Base-by-base conservation (phyloP, 768 basidiomycete species). In the Hortiboletus campestris region DNA sequence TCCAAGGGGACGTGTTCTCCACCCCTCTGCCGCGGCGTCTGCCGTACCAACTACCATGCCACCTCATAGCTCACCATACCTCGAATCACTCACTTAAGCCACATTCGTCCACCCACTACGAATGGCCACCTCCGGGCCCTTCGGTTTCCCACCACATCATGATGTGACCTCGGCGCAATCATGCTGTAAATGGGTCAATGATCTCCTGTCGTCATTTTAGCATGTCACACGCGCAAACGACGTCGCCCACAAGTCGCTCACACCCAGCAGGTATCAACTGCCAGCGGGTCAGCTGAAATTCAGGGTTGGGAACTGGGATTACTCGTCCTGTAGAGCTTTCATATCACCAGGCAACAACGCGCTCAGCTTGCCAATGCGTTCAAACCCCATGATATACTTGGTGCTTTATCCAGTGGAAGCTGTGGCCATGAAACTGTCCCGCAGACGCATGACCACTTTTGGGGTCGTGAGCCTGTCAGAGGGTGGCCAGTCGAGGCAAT, bases 291-390 rank as follows among this genome's bases (percentile, higher is more conserved):
- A 45, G 29, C 59, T 59, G 43, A 69, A 63, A 60, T 64, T 65
- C 67, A 68, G 68, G 68, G 66, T 57, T 29, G n/a, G 2, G 12
- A 51, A 54, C 68, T 69, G 68, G 69, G 69, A 69, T 71, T 69
- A 69, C 69, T 59, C 59, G 42, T 62, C 62, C 39, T 50, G 53
- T 67, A 49, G 58, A 51, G 39, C 59, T 51, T 58, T 43, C 62
- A 60, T 57, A 62, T 61, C 29, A 58, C 41, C 56, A 56, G 67
- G 56, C 53, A 61, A 46, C 47, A 47, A 57, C 22, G 34, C 53
- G 36, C 49, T 49, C 39, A 16, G 40, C 50, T 22, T 40, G 44
- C 48, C 58, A 60, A 42, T 52, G 25, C 34, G 14, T 47, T 19
- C 12, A 19, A 19, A 36, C 38, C 38, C 13, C 6, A 32, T 32